Evolutionary conservation across 2,329 filamentous ascomycete species (phyloP).

Genomic region (Ramularia collo-cygni): DNA sequence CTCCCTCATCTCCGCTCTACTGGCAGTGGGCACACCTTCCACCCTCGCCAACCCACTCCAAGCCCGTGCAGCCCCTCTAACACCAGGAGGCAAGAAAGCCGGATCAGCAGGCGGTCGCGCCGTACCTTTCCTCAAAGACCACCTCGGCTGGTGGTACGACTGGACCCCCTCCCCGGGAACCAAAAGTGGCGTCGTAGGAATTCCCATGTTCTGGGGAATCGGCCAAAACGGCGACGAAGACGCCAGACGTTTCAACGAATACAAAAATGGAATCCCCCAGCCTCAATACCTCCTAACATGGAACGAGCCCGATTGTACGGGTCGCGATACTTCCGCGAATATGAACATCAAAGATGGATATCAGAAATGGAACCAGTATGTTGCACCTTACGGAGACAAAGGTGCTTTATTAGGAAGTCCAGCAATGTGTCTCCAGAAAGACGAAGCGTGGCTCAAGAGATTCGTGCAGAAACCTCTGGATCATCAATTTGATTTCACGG

Average conservation of each 20-base stretch:
- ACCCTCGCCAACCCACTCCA: too few relatives aligned
- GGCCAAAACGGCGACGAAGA: too few relatives aligned
- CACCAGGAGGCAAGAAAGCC: constrained; percentile 12
- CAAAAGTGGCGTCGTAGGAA: constrained; percentile 15
- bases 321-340: constrained; percentile 14
- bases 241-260: constrained; percentile 9
- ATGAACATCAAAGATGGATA: constrained; percentile 18
- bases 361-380: constrained; percentile 18
- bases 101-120: constrained; percentile 22
- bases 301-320: constrained; percentile 25
- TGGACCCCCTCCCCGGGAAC: constrained; percentile 21
- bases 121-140: constrained; percentile 13
- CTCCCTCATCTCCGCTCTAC: too few relatives aligned
- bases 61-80: too few relatives aligned
- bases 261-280: too few relatives aligned
- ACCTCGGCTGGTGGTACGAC: constrained; percentile 25
- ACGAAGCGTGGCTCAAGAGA: constrained; percentile 21
- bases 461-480: constrained; percentile 3
- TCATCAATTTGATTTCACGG: constrained; percentile 14
- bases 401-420: constrained; percentile 23
- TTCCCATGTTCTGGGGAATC: constrained; percentile 16
- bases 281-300: constrained; percentile 25
- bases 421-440: constrained; percentile 22
- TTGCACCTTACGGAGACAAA: constrained; percentile 19
- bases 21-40: too few relatives aligned